phyloP scores from a whole-genome alignment of 768 basidiomycete species.

The Strobilomyces confusus region DNA sequence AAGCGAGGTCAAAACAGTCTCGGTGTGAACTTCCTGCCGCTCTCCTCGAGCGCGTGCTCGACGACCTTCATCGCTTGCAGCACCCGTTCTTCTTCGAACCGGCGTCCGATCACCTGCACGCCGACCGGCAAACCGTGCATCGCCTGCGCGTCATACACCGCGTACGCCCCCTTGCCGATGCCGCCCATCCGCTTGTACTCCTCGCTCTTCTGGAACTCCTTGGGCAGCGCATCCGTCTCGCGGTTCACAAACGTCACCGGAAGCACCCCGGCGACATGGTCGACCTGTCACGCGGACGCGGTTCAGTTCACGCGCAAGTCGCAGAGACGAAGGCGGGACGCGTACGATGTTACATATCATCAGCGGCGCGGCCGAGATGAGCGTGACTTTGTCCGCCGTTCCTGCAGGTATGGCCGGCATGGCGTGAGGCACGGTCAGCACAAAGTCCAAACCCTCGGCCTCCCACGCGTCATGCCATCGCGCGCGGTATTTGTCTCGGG shows the following conservation, averaged over 20 bases:
- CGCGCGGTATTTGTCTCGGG: slow-evolving; percentile 22
- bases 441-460: slow-evolving; percentile 37
- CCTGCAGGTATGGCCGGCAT: slow-evolving; percentile 37
- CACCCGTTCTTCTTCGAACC: slow-evolving; percentile 72
- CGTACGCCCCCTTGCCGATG: slow-evolving; percentile 44
- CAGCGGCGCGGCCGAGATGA: slow-evolving; percentile 30
- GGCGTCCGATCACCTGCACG: slow-evolving; percentile 58
- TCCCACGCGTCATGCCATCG: slow-evolving; percentile 39
- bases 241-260: slow-evolving; percentile 53
- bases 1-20: slow-evolving; percentile 16
- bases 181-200: slow-evolving; percentile 36
- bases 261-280: slow-evolving; percentile 56
- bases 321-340: neutral
- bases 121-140: slow-evolving; percentile 70
- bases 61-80: slow-evolving; percentile 65
- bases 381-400: slow-evolving; percentile 31
- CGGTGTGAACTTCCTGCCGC: slow-evolving; percentile 22
- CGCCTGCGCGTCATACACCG: slow-evolving; percentile 52
- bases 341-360: slow-evolving; percentile 46
- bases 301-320: neutral
- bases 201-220: slow-evolving; percentile 23
- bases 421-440: slow-evolving; percentile 38
- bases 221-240: slow-evolving; percentile 37
- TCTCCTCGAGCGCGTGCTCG: slow-evolving; percentile 29
- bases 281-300: slow-evolving; percentile 34